Evolutionary conservation across 169 alveolate genomes (phyloP), one percentile per base, ranked within the genome.

Genomic region (Theileria sp.): DNA sequence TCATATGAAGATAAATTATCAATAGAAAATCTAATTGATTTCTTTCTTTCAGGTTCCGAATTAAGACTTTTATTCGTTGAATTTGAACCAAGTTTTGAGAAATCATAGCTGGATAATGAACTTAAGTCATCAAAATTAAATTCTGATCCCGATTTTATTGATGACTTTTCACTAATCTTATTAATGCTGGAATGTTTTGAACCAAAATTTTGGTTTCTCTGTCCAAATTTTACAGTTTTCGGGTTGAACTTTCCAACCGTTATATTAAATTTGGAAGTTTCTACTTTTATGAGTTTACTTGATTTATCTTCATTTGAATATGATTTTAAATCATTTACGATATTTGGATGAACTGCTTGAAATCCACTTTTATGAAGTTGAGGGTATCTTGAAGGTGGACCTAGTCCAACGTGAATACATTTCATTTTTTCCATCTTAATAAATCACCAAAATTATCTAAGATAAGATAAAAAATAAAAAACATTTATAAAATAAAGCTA

Each of bases 31-130:
- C 25, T 64, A 8, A 64, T 38, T n/a, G 72, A 64, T 64, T 64
- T 64, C 72, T 21, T 30, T 34, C 50, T 34, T 7, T n/a, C 25
- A 28, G 72, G 25, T 38, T 19, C 36, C 26, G 72, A 15, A 38
- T 3, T 9, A 1, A 21, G 6, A 19, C 23, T 28, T 38, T 64
- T 64, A 21, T 38, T 30, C 4, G 77, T 70, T 26, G 64, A 70
- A 26, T 70, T 70, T 38, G 77, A 19, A 1, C 77, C 68, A 15
- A 56, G 23, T 26, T 70, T 51, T 13, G 77, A 70, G 38, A 70
- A 70, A 68, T 70, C 77, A 38, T 70, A 70, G 19, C 77, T 70
- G 8, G 77, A 70, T 13, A 70, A 32, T 5, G 77, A 70, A 62
- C 54, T 70, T 10, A 70, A 23, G 32, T 38, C 51, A 15, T 70